These are phyloP conservation scores for Termitomyces sp. DNA, from an alignment of 1,284 basidiomycete genomes.

Conservation along the genomic window DNA sequence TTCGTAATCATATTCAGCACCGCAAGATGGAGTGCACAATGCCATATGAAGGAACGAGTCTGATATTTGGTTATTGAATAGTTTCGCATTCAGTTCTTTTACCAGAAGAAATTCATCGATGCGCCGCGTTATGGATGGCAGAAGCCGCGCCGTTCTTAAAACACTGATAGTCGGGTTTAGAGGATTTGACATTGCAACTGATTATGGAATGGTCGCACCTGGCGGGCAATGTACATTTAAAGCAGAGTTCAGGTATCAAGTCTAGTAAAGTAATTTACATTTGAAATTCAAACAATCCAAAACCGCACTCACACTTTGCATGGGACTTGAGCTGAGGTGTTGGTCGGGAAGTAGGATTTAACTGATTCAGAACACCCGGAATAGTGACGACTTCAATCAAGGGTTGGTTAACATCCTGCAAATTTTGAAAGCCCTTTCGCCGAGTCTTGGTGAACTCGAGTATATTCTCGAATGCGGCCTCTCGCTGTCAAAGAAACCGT, in stretches of 20 bases:
- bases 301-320: constrained; percentile 49
- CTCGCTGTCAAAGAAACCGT: constrained; percentile 39
- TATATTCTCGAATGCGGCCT: constrained; percentile 50
- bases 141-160: constrained; percentile 56
- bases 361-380: constrained; percentile 46
- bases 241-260: constrained; percentile 73
- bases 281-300: constrained; percentile 15
- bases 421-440: constrained; percentile 54
- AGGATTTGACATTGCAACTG: not conserved
- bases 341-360: constrained; percentile 44
- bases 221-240: constrained; percentile 66
- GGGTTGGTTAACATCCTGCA: constrained; percentile 62
- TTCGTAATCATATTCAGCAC: constrained; percentile 71
- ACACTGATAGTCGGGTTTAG: constrained; percentile 38
- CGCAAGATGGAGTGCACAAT: constrained; percentile 61
- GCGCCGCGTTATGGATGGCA: constrained; percentile 67
- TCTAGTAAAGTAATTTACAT: constrained; percentile 37
- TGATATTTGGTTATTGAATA: constrained; percentile 57
- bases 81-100: constrained; percentile 68
- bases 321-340: constrained; percentile 33
- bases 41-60: constrained; percentile 61
- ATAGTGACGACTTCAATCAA: constrained; percentile 62
- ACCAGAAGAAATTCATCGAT: constrained; percentile 69
- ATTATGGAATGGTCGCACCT: constrained; percentile 42
- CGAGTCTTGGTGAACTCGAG: constrained; percentile 61